Evolutionary conservation across 2,329 filamentous ascomycete genomes (phyloP).

Genomic region (Fusarium solani-melongenae): DNA sequence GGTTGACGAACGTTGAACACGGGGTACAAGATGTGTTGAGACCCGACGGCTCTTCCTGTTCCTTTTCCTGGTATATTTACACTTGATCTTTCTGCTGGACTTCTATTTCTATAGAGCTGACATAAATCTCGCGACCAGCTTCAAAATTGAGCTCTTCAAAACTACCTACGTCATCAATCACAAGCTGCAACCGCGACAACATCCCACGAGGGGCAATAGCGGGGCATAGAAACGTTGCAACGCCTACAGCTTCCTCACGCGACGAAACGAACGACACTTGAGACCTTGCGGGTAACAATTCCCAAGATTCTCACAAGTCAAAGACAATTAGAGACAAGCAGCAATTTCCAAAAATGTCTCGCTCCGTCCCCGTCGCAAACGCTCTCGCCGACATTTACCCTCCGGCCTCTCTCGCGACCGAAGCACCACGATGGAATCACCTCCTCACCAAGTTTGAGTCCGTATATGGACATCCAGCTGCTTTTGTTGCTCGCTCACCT

Average conservation of each 20-base stretch:
- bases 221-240: conserved; percentile 41
- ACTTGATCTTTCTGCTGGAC: background rate
- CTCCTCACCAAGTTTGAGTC: conserved; percentile 78
- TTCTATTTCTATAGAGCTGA: background rate
- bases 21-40: conserved; percentile 9
- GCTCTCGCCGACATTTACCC: conserved; percentile 88
- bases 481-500: conserved; percentile 89
- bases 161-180: conserved; percentile 31
- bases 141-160: background rate
- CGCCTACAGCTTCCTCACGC: conserved; percentile 32
- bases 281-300: background rate
- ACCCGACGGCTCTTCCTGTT: background rate
- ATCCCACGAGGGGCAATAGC: conserved; percentile 37
- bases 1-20: conserved; percentile 8
- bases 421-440: conserved; percentile 79
- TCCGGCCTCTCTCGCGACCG: conserved; percentile 72
- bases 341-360: conserved; percentile 55
- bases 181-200: conserved; percentile 10
- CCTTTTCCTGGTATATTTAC: background rate
- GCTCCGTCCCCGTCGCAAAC: conserved; percentile 77
- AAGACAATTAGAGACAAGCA: background rate
- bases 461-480: conserved; percentile 75
- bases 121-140: background rate
- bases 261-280: conserved; percentile 24
- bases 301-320: background rate